Evolutionary conservation across 1,284 basidiomycete species (phyloP).

Genomic region (Pterula multifida): DNA sequence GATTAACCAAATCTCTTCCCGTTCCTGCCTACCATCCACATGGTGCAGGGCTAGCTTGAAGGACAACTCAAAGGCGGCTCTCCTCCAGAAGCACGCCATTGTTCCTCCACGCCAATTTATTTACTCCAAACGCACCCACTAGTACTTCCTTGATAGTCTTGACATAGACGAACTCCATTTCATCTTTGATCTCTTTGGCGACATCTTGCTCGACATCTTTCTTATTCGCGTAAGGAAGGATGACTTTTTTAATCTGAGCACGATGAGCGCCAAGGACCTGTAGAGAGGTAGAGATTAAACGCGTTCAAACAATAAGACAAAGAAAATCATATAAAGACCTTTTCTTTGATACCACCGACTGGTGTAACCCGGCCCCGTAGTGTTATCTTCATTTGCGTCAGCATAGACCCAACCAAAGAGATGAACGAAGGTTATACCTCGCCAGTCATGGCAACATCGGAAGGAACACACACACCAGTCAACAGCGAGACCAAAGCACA

Average conservation of each 20-base stretch:
- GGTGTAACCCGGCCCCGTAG: constrained; percentile 69
- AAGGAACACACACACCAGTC: constrained; percentile 60
- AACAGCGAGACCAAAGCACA: constrained; percentile 79
- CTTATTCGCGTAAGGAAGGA: constrained; percentile 72
- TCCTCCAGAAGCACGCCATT: constrained; percentile 35
- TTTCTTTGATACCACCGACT: constrained; percentile 78
- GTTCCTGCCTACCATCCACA: too few relatives aligned
- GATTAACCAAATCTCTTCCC: too few relatives aligned
- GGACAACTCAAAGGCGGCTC: constrained; percentile 32
- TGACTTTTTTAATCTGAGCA: constrained; percentile 69
- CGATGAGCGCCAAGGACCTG: constrained; percentile 73
- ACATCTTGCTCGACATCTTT: constrained; percentile 83
- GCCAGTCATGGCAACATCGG: constrained; percentile 72
- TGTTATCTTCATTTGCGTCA: constrained; percentile 40
- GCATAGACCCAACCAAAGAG: background rate
- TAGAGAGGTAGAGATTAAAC: constrained; percentile 7
- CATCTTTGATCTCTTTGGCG: constrained; percentile 53
- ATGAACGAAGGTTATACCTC: constrained; percentile 33
- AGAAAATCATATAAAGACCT: constrained; percentile 23
- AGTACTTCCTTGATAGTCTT: constrained; percentile 69
- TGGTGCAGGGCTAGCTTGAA: too few relatives aligned
- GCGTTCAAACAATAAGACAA: background rate
- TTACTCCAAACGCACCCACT: constrained; percentile 68
- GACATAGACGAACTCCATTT: constrained; percentile 74
- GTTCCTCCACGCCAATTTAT: constrained; percentile 45